Evolutionary conservation across 2,329 filamentous ascomycete species (phyloP).

Genomic region (Fonsecaea nubica): DNA sequence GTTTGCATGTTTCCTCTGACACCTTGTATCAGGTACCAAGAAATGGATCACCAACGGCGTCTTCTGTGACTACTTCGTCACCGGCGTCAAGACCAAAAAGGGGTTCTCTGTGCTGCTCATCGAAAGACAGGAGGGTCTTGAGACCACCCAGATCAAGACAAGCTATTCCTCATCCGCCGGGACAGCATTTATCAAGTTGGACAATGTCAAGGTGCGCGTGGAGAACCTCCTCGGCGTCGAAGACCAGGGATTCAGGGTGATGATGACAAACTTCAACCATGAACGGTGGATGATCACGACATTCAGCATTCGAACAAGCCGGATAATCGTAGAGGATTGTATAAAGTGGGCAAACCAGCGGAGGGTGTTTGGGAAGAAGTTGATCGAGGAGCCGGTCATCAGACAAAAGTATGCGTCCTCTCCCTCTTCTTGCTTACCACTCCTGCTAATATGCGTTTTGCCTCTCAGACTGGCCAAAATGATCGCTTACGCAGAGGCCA

Average conservation of each 20-base stretch:
- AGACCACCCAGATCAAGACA: conserved; percentile 70
- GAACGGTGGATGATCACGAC: conserved; percentile 73
- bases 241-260: conserved; percentile 73
- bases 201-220: conserved; percentile 73
- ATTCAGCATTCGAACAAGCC: conserved; percentile 67
- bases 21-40: conserved; percentile 76
- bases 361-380: conserved; percentile 70
- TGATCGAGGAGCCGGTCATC: conserved; percentile 77
- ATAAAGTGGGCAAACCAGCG: conserved; percentile 82
- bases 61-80: conserved; percentile 96
- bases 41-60: conserved; percentile 99
- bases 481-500: conserved; percentile 70
- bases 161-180: conserved; percentile 62
- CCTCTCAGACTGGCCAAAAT: conserved; percentile 64
- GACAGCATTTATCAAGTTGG: conserved; percentile 76
- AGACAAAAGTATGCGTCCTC: conserved; percentile 60
- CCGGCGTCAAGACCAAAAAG: conserved; percentile 80
- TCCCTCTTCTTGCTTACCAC: background rate
- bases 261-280: conserved; percentile 77
- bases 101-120: conserved; percentile 72
- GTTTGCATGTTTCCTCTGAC: conserved; percentile 32
- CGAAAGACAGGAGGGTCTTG: conserved; percentile 68
- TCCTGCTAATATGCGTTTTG: background rate
- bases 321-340: conserved; percentile 67
- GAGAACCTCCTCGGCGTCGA: conserved; percentile 74